Base-by-base conservation (phyloP, 1,284 basidiomycete genomes). In the Schizophyllum amplum region DNA sequence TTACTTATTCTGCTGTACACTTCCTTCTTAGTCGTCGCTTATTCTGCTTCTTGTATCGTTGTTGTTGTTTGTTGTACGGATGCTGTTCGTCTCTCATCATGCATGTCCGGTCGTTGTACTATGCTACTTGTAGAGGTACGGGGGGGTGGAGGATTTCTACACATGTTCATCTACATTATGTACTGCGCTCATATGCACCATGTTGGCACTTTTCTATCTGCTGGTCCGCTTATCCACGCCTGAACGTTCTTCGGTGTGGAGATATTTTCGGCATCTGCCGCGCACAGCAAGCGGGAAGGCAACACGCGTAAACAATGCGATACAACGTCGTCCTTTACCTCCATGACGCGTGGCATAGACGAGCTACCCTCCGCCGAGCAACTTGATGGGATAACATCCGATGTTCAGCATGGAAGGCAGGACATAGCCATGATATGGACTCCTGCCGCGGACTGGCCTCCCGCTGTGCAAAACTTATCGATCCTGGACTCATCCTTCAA, bases 401-500 rank as follows among this genome's bases (percentile, higher is more conserved):
- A n/a, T n/a, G n/a, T 42, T 17, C 33, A 42, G 33, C 33, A 42
- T 9, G 17, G 13, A 17, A 42, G 17, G 17, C 13, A 17, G 33
- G 33, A 42, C 17, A 42, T 42, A 9, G 33, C 11, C 11, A 17
- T 42, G 33, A 42, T 42, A 42, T 42, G 33, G 33, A 42, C 33
- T 9, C 33, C 33, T 42, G 11, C 33, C 33, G 17, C 33, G 33
- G 13, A 42, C 7, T 42, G 33, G 33, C 33, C 7, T 42, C 33
- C 33, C 33, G 33, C 33, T 42, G 11, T 13, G 33, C n/a, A n/a
- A 17, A 42, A 70, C 26, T 74, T 90, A 52, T 78, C 84, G 6
- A 78, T 97, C 20, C 80, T 98, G 33, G 95, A 98, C 66, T 89
- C 93, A 0, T 95, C 92, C 0, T 98, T 94, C 75, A 98, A 99